Base-by-base conservation (phyloP, 2,329 filamentous ascomycete species). In the Chalaropsis ovoidea region DNA sequence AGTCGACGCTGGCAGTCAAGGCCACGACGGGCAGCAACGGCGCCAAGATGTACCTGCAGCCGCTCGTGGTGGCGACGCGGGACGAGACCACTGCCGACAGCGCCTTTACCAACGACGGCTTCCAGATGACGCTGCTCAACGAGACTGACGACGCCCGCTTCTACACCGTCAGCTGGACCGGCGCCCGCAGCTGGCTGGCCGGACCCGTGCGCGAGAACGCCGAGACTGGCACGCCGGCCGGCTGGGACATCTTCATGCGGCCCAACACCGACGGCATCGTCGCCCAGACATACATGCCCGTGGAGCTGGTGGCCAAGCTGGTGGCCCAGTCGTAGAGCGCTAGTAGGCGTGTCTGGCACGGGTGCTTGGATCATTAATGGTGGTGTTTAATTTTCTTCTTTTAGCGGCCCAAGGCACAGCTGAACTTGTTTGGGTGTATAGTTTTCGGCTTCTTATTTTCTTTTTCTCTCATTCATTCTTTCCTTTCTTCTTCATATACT, bases 281-380 rank as follows among this genome's bases (percentile, higher is more conserved):
- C 13, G 7, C 31, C 1, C 24, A 62, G 1, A 62, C 63, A 27
- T 65, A 52, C 56, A 66, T 66, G 24, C 61, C 61, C 8, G 43
- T 68, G 11, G 31, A 60, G 13, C 45, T 68, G 22, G 27, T 66
- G 11, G 67, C 67, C 3, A 68, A 68, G 64, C 13, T 65, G 22
- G 56, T 66, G 31, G 61, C 54, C n/a, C 47, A 63, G 43, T 56
- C 63, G 24, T 62, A 31, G 31, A 15, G n/a, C n/a, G 19, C n/a
- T 19, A 19, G 43, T 1, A 41, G 41, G 45, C n/a, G 35, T n/a
- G 39, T 39, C 39, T 56, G 35, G 17, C 15, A 64, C n/a, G 6
- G 49, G 19, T 52, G 35, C 22, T 11, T 52, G 52, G 15, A 58
- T 58, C 24, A 45, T 42, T 15, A 42, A 15, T 41, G 24, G 8